Conservation (phyloP, 2,329 filamentous ascomycete genomes). For the Fusarium piperis region DNA sequence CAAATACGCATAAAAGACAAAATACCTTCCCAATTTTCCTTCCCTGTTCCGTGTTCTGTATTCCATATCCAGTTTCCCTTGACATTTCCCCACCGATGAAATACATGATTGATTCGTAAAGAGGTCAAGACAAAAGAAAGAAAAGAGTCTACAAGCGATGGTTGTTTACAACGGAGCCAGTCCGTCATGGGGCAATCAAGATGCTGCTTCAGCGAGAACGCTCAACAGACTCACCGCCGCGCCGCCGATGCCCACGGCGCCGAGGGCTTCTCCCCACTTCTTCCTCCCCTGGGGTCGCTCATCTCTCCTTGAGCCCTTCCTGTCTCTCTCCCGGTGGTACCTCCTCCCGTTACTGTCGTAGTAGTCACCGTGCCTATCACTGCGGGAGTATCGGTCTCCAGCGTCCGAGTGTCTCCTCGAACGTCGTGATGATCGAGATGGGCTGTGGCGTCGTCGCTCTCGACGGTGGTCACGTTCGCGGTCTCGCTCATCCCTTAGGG, state of each 20-base stretch:
- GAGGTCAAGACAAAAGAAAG: conserved; percentile 2
- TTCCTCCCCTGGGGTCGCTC: conserved; percentile 54
- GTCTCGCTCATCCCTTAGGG: conserved; percentile 47
- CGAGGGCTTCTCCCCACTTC: conserved; percentile 63
- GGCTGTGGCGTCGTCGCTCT: conserved; percentile 30
- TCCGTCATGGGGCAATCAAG: conserved; percentile 18
- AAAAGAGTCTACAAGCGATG: not conserved
- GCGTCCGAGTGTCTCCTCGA: conserved; percentile 43
- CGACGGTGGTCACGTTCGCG: conserved; percentile 38
- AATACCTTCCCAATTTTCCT: conserved; percentile 2
- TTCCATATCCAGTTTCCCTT: not conserved
- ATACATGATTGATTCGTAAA: not conserved
- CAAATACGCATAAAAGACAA: conserved; percentile 11
- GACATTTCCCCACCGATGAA: conserved; percentile 1
- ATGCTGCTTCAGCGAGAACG: conserved; percentile 67
- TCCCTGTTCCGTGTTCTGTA: conserved; percentile 30
- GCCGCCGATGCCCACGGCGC: conserved; percentile 68
- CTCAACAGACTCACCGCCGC: conserved; percentile 67
- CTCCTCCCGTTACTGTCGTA: conserved; percentile 43
- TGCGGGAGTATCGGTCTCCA: conserved; percentile 34
- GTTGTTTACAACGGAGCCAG: conserved; percentile 10
- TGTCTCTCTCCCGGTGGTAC: conserved; percentile 53
- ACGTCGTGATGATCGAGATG: conserved; percentile 34
- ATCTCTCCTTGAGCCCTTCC: conserved; percentile 50
- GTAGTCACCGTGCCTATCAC: conserved; percentile 50